phyloP scores from a whole-genome alignment of 2,329 filamentous ascomycete genomes.

The Anisogramma anomala region DNA sequence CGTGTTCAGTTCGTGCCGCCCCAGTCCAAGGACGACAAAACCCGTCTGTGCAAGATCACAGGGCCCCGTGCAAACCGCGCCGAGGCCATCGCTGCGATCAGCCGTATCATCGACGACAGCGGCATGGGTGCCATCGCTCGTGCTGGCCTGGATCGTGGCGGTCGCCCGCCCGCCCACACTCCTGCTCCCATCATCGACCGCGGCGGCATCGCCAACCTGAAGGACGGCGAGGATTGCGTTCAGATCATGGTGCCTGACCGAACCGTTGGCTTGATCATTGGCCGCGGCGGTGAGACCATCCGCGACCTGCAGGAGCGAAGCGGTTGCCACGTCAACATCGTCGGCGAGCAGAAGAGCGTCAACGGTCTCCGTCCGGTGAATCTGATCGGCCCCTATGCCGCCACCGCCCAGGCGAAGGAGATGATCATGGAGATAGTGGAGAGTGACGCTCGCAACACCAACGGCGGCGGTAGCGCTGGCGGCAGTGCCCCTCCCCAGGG shows the following conservation, averaged over 20 bases:
- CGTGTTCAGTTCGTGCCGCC: conserved; percentile 81
- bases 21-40: conserved; percentile 56
- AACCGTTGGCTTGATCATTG: conserved; percentile 86
- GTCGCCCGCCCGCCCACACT: conserved; percentile 20
- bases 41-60: conserved; percentile 76
- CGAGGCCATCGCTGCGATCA: conserved; percentile 72
- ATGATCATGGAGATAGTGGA: conserved; percentile 90
- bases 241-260: conserved; percentile 94
- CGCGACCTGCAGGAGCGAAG: conserved; percentile 83
- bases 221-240: conserved; percentile 73
- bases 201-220: conserved; percentile 36
- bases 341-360: conserved; percentile 83
- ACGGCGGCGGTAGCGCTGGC: conserved; percentile 14
- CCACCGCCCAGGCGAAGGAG: conserved; percentile 69
- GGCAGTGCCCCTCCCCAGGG: conserved; percentile 27
- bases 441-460: conserved; percentile 59
- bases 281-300: conserved; percentile 87
- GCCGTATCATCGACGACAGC: conserved; percentile 79
- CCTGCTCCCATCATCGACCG: conserved; percentile 3
- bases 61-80: conserved; percentile 60
- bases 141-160: conserved; percentile 34
- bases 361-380: conserved; percentile 85
- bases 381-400: conserved; percentile 66
- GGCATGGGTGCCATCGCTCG: conserved; percentile 44
- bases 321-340: conserved; percentile 92